Evolutionary conservation across 129 eudicot species (phyloP).

Genomic region (Erigeron canadensis): DNA sequence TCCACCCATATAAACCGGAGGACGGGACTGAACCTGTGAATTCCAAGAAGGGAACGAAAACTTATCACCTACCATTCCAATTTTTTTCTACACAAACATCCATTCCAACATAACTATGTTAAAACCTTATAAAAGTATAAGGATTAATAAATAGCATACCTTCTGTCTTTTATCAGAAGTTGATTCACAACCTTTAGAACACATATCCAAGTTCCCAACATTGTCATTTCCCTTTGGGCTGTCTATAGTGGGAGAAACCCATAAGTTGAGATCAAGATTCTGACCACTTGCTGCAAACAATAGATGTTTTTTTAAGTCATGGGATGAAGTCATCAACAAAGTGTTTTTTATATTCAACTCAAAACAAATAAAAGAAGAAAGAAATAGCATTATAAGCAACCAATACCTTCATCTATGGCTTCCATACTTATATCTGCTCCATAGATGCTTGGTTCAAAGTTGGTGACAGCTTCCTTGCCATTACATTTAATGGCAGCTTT

Average conservation of each 20-base stretch:
- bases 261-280: slow-evolving; percentile 80
- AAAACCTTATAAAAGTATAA: not conserved
- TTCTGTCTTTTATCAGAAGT: slow-evolving; percentile 56
- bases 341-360: slow-evolving; percentile 2
- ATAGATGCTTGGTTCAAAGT: slow-evolving; percentile 64
- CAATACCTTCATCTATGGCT: slow-evolving; percentile 53
- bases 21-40: slow-evolving; percentile 44
- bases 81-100: not conserved
- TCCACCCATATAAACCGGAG: slow-evolving; percentile 30
- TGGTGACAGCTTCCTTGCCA: slow-evolving; percentile 72
- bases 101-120: slow-evolving; percentile 5
- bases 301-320: not conserved
- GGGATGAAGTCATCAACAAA: not conserved
- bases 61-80: slow-evolving; percentile 14
- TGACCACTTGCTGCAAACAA: slow-evolving; percentile 48
- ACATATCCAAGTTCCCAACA: slow-evolving; percentile 37
- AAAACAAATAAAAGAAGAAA: not conserved
- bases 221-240: slow-evolving; percentile 39
- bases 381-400: not conserved
- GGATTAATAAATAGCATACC: slow-evolving; percentile 32
- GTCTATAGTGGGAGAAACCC: slow-evolving; percentile 54
- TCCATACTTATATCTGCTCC: slow-evolving; percentile 37
- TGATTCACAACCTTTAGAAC: slow-evolving; percentile 32
- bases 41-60: slow-evolving; percentile 3
- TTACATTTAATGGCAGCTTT: slow-evolving; percentile 71